phyloP scores from a whole-genome alignment of 2,329 filamentous ascomycete genomes.

The Xylariaceae sp. region DNA sequence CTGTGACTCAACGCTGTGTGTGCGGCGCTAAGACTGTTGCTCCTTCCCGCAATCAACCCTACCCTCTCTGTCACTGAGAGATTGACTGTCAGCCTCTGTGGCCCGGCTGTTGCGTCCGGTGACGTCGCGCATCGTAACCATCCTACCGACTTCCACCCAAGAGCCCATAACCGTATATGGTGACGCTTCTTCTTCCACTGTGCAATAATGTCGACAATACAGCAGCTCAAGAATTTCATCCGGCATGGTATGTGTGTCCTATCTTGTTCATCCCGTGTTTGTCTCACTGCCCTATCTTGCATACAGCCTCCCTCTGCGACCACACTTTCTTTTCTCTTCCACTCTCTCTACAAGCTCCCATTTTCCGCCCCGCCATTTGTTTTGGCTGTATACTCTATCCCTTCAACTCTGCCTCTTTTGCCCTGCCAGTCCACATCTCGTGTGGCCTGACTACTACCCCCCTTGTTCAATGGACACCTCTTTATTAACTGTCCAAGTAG shows the following conservation, averaged over 20 bases:
- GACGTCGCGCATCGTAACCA: constrained; percentile 14
- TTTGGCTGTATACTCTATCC: constrained; percentile 1
- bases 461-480: constrained; percentile 31
- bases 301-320: constrained; percentile 6
- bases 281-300: constrained; percentile 6
- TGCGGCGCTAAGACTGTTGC: neutral
- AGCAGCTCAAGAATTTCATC: constrained; percentile 97
- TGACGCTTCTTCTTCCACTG: constrained; percentile 24
- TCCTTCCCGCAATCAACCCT: neutral
- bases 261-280: constrained; percentile 24
- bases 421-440: constrained; percentile 5
- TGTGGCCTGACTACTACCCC: neutral
- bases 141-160: constrained; percentile 8
- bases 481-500: constrained; percentile 33
- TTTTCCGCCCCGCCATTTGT: constrained; percentile 2
- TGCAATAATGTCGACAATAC: constrained; percentile 63
- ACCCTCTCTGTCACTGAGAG: constrained; percentile 1
- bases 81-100: constrained; percentile 10
- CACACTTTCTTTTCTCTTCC: neutral
- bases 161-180: constrained; percentile 11
- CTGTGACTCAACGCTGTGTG: neutral
- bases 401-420: constrained; percentile 11
- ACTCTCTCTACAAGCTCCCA: neutral
- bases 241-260: constrained; percentile 60
- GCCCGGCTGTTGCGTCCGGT: constrained; percentile 8